A percentile compares a stretch with the other conserved stretches of the same genome.
Evolutionary conservation across 352 stramenopile genomes (phyloP).

Genomic region (Phytophthora hybrid): DNA sequence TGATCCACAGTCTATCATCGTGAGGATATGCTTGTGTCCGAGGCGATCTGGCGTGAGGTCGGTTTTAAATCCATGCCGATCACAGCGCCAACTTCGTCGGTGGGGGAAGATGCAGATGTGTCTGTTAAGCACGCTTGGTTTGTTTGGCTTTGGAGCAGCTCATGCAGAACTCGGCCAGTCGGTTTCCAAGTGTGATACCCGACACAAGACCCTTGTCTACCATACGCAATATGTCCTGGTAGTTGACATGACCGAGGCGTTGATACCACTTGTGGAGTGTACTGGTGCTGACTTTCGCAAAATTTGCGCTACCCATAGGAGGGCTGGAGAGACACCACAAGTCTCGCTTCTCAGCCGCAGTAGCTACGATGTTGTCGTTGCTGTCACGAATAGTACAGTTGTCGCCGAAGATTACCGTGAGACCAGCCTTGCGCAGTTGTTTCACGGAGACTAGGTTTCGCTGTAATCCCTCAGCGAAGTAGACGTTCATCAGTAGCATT

Average conservation of each 20-base stretch:
- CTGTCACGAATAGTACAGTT: not conserved
- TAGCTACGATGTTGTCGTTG: not conserved
- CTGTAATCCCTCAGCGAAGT: not conserved
- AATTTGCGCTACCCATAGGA: not conserved
- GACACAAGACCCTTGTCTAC: conserved; percentile 6
- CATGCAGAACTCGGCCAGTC: conserved; percentile 19
- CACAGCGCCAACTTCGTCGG: conserved; percentile 5
- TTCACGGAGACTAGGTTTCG: conserved; percentile 13
- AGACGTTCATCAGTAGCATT: conserved; percentile 9
- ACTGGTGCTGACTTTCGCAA: not conserved
- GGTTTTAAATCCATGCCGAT: conserved; percentile 12
- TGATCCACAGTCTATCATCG: conserved; percentile 16
- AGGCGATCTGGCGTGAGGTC: conserved; percentile 12
- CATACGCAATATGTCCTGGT: conserved; percentile 13
- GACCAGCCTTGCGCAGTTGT: not conserved
- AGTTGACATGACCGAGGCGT: conserved; percentile 9
- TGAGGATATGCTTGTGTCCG: conserved; percentile 17
- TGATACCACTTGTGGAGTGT: not conserved
- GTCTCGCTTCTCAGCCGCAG: not conserved
- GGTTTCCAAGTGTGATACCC: not conserved
- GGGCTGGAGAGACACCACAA: not conserved
- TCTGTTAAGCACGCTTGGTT: conserved; percentile 2
- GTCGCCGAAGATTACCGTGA: not conserved
- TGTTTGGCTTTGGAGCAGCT: conserved; percentile 21
- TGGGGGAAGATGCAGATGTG: conserved; percentile 12